These are phyloP conservation scores for Mycena galopus DNA, from an alignment of 768 basidiomycete genomes.

Conservation along the genomic window DNA sequence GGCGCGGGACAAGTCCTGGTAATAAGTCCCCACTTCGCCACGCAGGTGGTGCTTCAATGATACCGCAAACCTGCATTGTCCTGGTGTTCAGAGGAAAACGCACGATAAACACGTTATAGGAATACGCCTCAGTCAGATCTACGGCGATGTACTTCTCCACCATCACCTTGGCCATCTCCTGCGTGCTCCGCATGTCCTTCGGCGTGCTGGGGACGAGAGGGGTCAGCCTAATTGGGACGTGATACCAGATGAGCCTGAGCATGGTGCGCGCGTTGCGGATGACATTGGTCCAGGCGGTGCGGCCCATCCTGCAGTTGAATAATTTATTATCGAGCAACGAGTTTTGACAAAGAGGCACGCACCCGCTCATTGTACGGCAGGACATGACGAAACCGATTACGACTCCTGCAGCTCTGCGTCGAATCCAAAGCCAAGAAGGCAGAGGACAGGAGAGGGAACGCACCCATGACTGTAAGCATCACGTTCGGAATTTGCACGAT, in stretches of 20 bases:
- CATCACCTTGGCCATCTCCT: too few relatives aligned
- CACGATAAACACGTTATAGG: background rate
- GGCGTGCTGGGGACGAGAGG: conserved; percentile 50
- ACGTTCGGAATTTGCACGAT: conserved; percentile 37
- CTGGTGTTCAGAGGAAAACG: too few relatives aligned
- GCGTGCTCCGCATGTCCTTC: too few relatives aligned
- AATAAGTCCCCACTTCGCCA: too few relatives aligned
- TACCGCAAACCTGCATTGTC: too few relatives aligned
- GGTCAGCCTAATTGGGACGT: too few relatives aligned
- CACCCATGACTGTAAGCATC: conserved; percentile 73
- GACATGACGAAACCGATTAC: conserved; percentile 78
- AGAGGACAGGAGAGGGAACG: conserved; percentile 21
- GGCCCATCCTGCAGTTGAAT: too few relatives aligned
- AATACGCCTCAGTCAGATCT: conserved; percentile 68
- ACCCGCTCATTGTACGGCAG: conserved; percentile 69
- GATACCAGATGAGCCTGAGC: conserved; percentile 71
- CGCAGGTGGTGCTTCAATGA: too few relatives aligned
- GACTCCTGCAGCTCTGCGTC: conserved; percentile 53
- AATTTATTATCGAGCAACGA: too few relatives aligned
- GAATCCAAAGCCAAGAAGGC: background rate
- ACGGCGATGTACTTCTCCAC: too few relatives aligned
- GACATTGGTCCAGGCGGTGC: conserved; percentile 69
- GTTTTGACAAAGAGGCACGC: too few relatives aligned
- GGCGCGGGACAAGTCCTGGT: conserved; percentile 48
- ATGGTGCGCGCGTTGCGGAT: too few relatives aligned